These are phyloP conservation scores for Sphagnum contortum DNA, from an alignment of 225 moss, liverwort and hornwort genomes.

Conservation along the genomic window DNA sequence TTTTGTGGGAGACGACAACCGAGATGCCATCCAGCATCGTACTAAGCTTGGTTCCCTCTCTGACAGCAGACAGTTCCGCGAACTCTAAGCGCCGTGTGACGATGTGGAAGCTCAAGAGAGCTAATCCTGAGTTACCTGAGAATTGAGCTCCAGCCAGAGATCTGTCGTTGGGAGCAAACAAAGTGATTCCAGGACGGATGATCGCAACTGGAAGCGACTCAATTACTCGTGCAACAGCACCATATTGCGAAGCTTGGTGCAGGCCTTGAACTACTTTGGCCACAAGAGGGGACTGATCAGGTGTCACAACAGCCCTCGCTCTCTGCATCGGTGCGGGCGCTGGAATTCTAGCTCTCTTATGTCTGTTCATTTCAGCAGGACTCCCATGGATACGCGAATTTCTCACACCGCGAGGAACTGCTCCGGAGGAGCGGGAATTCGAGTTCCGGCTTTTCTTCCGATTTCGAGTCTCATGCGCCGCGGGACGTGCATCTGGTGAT, in stretches of 20 bases:
- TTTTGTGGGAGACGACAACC: slow-evolving; percentile 2
- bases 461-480: too few relatives aligned
- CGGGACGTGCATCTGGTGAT: too few relatives aligned
- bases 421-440: too few relatives aligned
- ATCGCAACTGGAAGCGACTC: not conserved
- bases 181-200: slow-evolving; percentile 2
- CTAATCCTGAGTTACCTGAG: not conserved
- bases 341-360: too few relatives aligned
- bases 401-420: too few relatives aligned
- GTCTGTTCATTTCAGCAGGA: too few relatives aligned
- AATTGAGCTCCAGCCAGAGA: not conserved
- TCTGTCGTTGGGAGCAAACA: slow-evolving; percentile 8
- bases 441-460: too few relatives aligned
- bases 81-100: slow-evolving; percentile 2
- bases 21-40: slow-evolving; percentile 4
- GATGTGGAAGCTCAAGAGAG: slow-evolving; percentile 5
- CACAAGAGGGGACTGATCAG: not conserved
- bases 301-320: too few relatives aligned
- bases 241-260: slow-evolving; percentile 2
- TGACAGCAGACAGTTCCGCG: not conserved
- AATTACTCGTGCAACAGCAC: not conserved
- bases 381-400: too few relatives aligned
- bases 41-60: slow-evolving; percentile 1
- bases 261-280: not conserved
- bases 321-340: too few relatives aligned